These are phyloP conservation scores for Syzygium grande DNA, from an alignment of 345 rosid genomes.

Conservation along the genomic window DNA sequence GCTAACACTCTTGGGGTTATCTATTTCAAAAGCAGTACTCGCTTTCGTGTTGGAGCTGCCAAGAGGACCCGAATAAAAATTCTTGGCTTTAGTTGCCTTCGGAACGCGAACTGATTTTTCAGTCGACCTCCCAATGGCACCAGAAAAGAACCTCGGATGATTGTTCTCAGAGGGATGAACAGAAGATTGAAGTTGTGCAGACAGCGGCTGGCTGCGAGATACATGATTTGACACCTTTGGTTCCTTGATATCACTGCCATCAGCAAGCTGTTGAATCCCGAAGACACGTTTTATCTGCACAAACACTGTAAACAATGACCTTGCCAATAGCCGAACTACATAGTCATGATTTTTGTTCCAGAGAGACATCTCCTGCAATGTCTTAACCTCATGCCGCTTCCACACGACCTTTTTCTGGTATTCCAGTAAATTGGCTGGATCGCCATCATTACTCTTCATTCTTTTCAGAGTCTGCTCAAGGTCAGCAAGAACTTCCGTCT, in stretches of 20 bases:
- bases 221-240: constrained; percentile 45
- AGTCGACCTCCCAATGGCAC: constrained; percentile 49
- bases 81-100: constrained; percentile 34
- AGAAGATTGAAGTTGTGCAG: constrained; percentile 46
- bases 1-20: constrained; percentile 28
- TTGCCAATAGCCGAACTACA: constrained; percentile 54
- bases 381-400: constrained; percentile 87
- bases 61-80: constrained; percentile 87
- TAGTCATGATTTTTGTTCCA: constrained; percentile 89
- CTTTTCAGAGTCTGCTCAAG: constrained; percentile 72
- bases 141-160: constrained; percentile 70
- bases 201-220: constrained; percentile 59
- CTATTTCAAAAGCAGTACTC: constrained; percentile 36
- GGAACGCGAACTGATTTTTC: constrained; percentile 34
- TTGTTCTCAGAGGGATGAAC: constrained; percentile 42
- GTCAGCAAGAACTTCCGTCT: constrained; percentile 81
- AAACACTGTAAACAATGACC: constrained; percentile 73
- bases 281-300: constrained; percentile 57
- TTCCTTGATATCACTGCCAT: constrained; percentile 19
- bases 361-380: constrained; percentile 58
- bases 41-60: constrained; percentile 29
- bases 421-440: constrained; percentile 49
- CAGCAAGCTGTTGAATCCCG: constrained; percentile 38
- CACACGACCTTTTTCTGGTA: constrained; percentile 66
- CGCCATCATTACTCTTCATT: constrained; percentile 49